Conservation (phyloP, 768 basidiomycete species). For the Pulveroboletus ravenelii region DNA sequence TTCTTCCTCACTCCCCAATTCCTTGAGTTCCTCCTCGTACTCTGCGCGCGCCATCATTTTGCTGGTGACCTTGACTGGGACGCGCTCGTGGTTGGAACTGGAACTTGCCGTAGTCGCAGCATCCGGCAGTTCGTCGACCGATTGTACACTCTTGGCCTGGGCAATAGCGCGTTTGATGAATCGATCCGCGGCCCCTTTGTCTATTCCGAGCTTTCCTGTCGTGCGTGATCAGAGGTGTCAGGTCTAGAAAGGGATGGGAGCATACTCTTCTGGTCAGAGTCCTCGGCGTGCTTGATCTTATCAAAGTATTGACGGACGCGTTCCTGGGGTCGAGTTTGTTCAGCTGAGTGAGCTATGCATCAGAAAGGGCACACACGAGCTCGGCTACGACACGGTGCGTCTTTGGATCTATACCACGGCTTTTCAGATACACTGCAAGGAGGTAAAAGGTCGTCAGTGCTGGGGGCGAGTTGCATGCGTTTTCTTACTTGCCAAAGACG, state of each 20-base stretch:
- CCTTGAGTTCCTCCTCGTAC: slow-evolving; percentile 54
- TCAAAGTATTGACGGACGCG: slow-evolving; percentile 77
- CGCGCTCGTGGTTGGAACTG: slow-evolving; percentile 20
- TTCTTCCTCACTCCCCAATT: slow-evolving; percentile 39
- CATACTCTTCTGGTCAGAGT: slow-evolving; percentile 46
- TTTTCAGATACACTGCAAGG: slow-evolving; percentile 69
- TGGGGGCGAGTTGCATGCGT: neutral
- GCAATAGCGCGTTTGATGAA: slow-evolving; percentile 84
- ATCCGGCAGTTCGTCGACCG: slow-evolving; percentile 32
- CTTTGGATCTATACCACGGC: slow-evolving; percentile 73
- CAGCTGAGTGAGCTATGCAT: neutral
- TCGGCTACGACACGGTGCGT: slow-evolving; percentile 75
- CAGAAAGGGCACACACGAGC: slow-evolving; percentile 21
- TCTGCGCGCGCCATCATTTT: slow-evolving; percentile 71
- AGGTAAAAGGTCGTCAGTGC: neutral
- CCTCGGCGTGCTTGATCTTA: slow-evolving; percentile 75
- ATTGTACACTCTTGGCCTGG: slow-evolving; percentile 41
- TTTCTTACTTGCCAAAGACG: slow-evolving; percentile 63
- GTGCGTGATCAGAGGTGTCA: neutral
- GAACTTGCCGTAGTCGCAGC: slow-evolving; percentile 5
- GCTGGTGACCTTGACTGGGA: slow-evolving; percentile 56
- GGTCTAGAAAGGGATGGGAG: neutral
- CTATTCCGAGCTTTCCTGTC: slow-evolving; percentile 48
- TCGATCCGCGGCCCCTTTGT: slow-evolving; percentile 73
- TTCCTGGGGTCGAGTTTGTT: slow-evolving; percentile 40